These are phyloP conservation scores for Arthrobotrys sinensis DNA, from an alignment of 2,329 filamentous ascomycete species.

Conservation along the genomic window DNA sequence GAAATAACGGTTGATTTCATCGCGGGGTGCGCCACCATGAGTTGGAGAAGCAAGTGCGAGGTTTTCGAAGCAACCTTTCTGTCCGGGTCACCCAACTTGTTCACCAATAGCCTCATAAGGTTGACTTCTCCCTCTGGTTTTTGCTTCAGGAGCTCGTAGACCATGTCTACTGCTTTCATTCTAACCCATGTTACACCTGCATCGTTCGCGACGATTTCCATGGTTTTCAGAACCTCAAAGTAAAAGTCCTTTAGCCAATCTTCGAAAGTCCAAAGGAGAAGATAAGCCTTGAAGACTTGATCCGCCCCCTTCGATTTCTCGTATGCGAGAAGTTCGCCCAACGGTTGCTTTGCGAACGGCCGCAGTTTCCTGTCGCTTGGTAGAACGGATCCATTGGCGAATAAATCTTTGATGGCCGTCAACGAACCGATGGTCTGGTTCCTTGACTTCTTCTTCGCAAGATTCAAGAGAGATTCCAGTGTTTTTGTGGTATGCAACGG, in stretches of 20 bases:
- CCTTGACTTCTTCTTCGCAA: slow-evolving; percentile 94
- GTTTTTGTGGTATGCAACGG: slow-evolving; percentile 92
- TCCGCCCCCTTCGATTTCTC: slow-evolving; percentile 75
- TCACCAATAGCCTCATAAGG: slow-evolving; percentile 88
- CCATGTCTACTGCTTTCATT: slow-evolving; percentile 87
- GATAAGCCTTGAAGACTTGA: slow-evolving; percentile 79
- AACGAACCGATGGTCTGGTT: slow-evolving; percentile 94
- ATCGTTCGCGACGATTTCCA: slow-evolving; percentile 94
- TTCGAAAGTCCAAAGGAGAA: slow-evolving; percentile 92
- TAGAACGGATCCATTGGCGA: slow-evolving; percentile 88
- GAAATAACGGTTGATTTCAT: slow-evolving; percentile 94
- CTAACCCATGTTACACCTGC: slow-evolving; percentile 91
- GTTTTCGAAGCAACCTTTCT: slow-evolving; percentile 95
- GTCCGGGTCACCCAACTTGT: slow-evolving; percentile 95
- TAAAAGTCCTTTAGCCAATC: slow-evolving; percentile 95
- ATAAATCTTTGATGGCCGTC: slow-evolving; percentile 91
- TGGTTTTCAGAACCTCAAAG: slow-evolving; percentile 90
- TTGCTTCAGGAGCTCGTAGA: slow-evolving; percentile 91
- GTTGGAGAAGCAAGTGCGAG: slow-evolving; percentile 92
- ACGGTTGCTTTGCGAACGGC: slow-evolving; percentile 82
- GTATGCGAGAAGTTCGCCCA: slow-evolving; percentile 73
- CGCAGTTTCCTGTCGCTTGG: slow-evolving; percentile 85
- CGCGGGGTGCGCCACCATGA: slow-evolving; percentile 87
- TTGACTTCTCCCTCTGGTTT: slow-evolving; percentile 99
- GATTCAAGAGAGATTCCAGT: slow-evolving; percentile 83